Conservation (phyloP, 1,284 basidiomycete species). For the Boletus semigastroideus region DNA sequence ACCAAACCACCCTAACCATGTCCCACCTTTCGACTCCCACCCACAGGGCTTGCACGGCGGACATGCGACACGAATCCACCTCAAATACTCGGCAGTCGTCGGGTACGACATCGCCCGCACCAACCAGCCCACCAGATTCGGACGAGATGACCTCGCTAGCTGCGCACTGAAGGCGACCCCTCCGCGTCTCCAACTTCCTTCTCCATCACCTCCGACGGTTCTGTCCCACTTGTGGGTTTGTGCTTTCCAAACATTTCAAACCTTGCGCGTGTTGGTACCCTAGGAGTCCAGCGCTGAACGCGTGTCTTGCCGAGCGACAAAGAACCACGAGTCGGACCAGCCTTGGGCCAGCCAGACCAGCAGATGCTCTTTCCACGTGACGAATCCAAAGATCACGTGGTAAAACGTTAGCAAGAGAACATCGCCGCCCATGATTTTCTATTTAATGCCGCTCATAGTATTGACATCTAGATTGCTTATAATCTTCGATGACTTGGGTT, state of each 20-base stretch:
- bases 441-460: no score
- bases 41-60: slow-evolving; percentile 4
- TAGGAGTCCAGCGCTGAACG: not conserved
- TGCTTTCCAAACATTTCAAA: not conserved
- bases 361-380: slow-evolving; percentile 26
- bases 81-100: slow-evolving; percentile 4
- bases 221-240: not conserved
- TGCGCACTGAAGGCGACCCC: not conserved
- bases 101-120: not conserved
- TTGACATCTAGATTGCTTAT: no score
- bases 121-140: slow-evolving; percentile 1
- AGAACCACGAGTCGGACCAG: no score
- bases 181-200: slow-evolving; percentile 11
- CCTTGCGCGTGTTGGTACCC: not conserved
- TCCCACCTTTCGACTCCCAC: not conserved
- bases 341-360: no score
- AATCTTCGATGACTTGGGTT: no score
- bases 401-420: no score
- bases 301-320: slow-evolving; percentile 2
- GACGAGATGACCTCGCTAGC: slow-evolving; percentile 2
- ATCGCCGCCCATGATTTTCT: no score
- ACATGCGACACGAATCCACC: slow-evolving; percentile 15
- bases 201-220: not conserved
- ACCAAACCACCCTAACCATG: not conserved
- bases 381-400: slow-evolving; percentile 25